Evolutionary conservation across 495 filamentous ascomycete species (phyloP), one percentile per base, ranked within the genome.

Genomic region (Ascobolus immersus): DNA sequence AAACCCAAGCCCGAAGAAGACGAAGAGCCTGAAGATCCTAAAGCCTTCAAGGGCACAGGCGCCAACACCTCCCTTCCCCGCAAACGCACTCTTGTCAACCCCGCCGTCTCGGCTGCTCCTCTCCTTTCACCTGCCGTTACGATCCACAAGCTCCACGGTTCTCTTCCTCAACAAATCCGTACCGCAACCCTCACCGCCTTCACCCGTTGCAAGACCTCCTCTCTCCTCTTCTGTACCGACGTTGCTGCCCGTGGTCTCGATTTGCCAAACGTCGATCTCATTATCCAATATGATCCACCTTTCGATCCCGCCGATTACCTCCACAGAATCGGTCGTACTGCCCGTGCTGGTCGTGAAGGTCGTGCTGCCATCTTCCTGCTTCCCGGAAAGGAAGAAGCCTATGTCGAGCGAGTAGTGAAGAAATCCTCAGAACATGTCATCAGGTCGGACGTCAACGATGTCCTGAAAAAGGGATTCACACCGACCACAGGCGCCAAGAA

Each of bases 221-320:
- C 69, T 0, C 66, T 94, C 13, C 65, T 96, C 34, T 63, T 96
- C 44, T 90, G 79, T 47, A 94, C 86, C 4, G 86, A 94, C 44
- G 84, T 96, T 27, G 77, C 84, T 13, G 82, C 86, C 13, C 77
- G 86, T 34, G 86, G 86, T 46, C 66, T 94, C 20, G 86, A 96
- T 55, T 60, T 96, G 3, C 81, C 84, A 1, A 82, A 90, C 28
- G 74, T 94, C 24, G 86, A 96, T 44, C 62, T 90, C 12, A 75
- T 93, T 20, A 64, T 94, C 37, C 84, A 96, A 49, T 93, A 86
- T 50, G 86, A 93, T 47, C 81, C 86, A 0, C 73, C 86, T 4
- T 93, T 92, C 55, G 76, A 71, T 44, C 64, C 73, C 2, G 71
- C 81, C 33, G 86, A 96, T 42, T 86, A 96, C 50, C 58, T 91